A percentile compares a stretch with the other conserved stretches of the same genome.
Conservation (phyloP, 2,329 filamentous ascomycete genomes). For the Aspergillus quadricinctus region DNA sequence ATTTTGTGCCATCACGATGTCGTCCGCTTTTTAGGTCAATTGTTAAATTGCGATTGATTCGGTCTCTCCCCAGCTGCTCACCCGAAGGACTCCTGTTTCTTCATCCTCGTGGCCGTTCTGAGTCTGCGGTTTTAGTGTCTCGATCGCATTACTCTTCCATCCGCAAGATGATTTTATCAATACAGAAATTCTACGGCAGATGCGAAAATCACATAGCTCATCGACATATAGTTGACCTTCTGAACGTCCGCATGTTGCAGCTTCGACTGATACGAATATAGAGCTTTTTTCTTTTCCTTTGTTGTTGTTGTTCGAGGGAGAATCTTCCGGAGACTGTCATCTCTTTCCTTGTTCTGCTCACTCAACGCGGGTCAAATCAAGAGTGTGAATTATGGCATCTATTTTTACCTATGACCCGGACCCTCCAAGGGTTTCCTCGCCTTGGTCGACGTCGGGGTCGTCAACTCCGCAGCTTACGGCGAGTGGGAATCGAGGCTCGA, state of each 20-base stretch:
- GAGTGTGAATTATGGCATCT: conserved; percentile 64
- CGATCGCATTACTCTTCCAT: neutral
- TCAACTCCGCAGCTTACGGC: conserved; percentile 34
- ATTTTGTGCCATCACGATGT: conserved; percentile 1
- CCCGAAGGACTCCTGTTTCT: neutral
- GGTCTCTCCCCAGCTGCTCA: neutral
- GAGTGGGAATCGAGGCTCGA: conserved; percentile 20
- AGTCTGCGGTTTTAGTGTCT: neutral
- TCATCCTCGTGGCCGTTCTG: neutral
- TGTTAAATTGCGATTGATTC: neutral
- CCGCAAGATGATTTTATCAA: conserved; percentile 18
- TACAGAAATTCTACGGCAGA: conserved; percentile 4
- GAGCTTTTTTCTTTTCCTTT: neutral
- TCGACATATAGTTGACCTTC: conserved; percentile 2
- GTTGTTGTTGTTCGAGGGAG: neutral
- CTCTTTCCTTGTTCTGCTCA: neutral
- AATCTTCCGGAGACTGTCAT: neutral
- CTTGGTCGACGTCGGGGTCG: conserved; percentile 66
- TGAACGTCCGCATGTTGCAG: conserved; percentile 5
- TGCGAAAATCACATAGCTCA: conserved; percentile 5
- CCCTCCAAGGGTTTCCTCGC: conserved; percentile 80
- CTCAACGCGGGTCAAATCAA: neutral
- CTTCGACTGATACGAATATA: conserved; percentile 3
- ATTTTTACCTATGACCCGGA: conserved; percentile 94
- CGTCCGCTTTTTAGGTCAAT: neutral